Percentiles rank a stretch among this genome's conserved stretches.
phyloP scores from a whole-genome alignment of 2,329 filamentous ascomycete genomes.

The Fusarium napiforme region DNA sequence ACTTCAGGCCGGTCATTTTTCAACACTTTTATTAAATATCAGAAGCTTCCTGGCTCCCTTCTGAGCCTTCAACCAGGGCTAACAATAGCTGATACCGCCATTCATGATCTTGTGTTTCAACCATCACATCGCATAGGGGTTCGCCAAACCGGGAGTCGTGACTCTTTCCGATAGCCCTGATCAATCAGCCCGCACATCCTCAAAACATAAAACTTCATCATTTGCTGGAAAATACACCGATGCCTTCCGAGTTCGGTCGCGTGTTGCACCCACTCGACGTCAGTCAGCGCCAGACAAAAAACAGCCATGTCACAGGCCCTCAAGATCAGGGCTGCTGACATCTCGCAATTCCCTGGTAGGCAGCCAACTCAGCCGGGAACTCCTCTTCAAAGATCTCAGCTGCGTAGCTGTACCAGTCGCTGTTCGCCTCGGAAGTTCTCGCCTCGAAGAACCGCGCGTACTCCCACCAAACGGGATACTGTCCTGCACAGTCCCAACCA shows the following conservation, averaged over 20 bases:
- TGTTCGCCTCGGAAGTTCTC: constrained; percentile 39
- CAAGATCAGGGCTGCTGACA: constrained; percentile 40
- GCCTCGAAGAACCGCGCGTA: constrained; percentile 51
- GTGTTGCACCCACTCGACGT: no score
- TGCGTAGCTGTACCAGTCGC: constrained; percentile 49
- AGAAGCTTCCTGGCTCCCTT: background rate
- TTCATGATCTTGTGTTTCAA: background rate
- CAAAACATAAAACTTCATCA: background rate
- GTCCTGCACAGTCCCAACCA: constrained; percentile 49
- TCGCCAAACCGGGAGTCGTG: background rate
- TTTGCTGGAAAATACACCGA: background rate
- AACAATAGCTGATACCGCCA: background rate
- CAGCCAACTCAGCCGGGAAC: constrained; percentile 43
- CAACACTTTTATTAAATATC: background rate
- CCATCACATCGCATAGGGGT: background rate
- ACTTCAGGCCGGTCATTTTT: background rate
- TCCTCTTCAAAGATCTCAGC: constrained; percentile 42
- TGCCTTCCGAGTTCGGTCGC: no score
- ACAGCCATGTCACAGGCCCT: no score
- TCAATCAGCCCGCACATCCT: background rate
- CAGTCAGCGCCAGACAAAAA: background rate
- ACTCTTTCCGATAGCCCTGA: background rate
- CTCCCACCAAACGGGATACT: constrained; percentile 51
- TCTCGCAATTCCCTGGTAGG: constrained; percentile 47
- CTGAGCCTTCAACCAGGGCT: background rate